These are phyloP conservation scores for Pleomassaria siparia DNA, from an alignment of 2,329 filamentous ascomycete genomes.

Conservation along the genomic window DNA sequence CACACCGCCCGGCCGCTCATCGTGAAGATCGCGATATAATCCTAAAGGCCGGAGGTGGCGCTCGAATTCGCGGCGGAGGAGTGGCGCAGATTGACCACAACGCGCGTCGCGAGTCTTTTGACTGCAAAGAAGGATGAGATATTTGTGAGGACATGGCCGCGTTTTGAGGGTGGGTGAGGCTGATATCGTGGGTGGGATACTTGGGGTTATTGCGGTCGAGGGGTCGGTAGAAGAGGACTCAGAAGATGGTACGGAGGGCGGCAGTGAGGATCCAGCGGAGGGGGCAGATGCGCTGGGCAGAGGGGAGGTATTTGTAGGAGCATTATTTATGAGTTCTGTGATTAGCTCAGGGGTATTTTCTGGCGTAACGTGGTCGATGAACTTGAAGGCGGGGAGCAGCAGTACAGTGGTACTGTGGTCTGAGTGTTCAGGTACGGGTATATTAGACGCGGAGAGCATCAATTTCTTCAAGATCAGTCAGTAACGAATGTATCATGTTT, in stretches of 20 bases:
- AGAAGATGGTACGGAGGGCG: slow-evolving; percentile 9
- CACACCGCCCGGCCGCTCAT: slow-evolving; percentile 86
- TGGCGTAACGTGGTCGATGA: slow-evolving; percentile 83
- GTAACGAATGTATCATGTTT: background rate
- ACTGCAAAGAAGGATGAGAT: slow-evolving; percentile 89
- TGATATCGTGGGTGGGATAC: slow-evolving; percentile 30
- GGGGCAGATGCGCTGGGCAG: slow-evolving; percentile 42
- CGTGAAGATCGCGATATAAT: slow-evolving; percentile 82
- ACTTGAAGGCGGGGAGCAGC: slow-evolving; percentile 79
- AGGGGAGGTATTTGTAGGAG: slow-evolving; percentile 73
- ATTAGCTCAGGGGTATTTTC: slow-evolving; percentile 72
- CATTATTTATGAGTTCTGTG: slow-evolving; percentile 65
- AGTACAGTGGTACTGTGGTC: slow-evolving; percentile 72
- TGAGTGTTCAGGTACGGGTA: slow-evolving; percentile 71
- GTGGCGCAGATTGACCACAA: slow-evolving; percentile 89
- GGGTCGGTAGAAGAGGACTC: slow-evolving; percentile 19
- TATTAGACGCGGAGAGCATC: slow-evolving; percentile 91
- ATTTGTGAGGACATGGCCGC: slow-evolving; percentile 76
- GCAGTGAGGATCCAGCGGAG: slow-evolving; percentile 12
- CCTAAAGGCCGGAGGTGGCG: slow-evolving; percentile 83
- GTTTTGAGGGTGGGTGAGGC: slow-evolving; percentile 51
- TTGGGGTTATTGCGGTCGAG: slow-evolving; percentile 13
- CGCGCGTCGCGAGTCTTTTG: slow-evolving; percentile 92
- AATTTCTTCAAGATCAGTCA: slow-evolving; percentile 59
- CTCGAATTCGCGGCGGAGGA: slow-evolving; percentile 86